A percentile compares a stretch with the other conserved stretches of the same genome.
phyloP scores from a whole-genome alignment of 2,329 filamentous ascomycete species.

The Parasarocladium wereldwijsianum region DNA sequence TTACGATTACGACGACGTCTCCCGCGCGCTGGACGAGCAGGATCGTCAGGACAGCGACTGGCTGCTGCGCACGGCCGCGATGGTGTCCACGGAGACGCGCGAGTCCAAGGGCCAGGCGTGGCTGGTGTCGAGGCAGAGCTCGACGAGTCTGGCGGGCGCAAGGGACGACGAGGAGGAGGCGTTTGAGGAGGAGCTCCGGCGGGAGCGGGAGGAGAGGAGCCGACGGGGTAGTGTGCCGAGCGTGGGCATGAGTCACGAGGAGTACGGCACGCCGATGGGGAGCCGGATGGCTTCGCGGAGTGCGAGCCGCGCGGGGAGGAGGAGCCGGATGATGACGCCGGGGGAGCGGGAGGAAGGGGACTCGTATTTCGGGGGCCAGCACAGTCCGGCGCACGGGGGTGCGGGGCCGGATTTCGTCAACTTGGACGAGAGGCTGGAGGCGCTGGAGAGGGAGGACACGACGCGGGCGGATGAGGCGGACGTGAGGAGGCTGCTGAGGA shows the following conservation, averaged over 20 bases:
- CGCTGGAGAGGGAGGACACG: constrained; percentile 34
- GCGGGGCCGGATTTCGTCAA: constrained; percentile 47
- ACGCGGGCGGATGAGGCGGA: constrained; percentile 42
- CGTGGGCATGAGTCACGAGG: constrained; percentile 19
- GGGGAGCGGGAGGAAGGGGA: constrained; percentile 25
- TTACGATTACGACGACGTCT: constrained; percentile 6
- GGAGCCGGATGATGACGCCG: constrained; percentile 28
- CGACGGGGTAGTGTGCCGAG: constrained; percentile 33
- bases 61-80: constrained; percentile 47
- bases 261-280: constrained; percentile 19
- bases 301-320: constrained; percentile 28
- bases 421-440: constrained; percentile 43
- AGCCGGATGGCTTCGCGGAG: constrained; percentile 35
- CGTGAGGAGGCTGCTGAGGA: constrained; percentile 39
- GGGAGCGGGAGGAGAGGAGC: constrained; percentile 33
- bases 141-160: constrained; percentile 42
- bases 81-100: constrained; percentile 45
- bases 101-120: constrained; percentile 57
- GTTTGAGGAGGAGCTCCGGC: constrained; percentile 34
- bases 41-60: constrained; percentile 44
- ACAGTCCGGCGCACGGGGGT: constrained; percentile 18
- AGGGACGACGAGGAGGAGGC: constrained; percentile 37
- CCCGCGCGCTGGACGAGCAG: constrained; percentile 14
- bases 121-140: constrained; percentile 51
- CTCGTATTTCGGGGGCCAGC: no score